Evolutionary conservation across 2,329 filamentous ascomycete genomes (phyloP), one percentile per base, ranked within the genome.

Genomic region (Fusarium sp.): DNA sequence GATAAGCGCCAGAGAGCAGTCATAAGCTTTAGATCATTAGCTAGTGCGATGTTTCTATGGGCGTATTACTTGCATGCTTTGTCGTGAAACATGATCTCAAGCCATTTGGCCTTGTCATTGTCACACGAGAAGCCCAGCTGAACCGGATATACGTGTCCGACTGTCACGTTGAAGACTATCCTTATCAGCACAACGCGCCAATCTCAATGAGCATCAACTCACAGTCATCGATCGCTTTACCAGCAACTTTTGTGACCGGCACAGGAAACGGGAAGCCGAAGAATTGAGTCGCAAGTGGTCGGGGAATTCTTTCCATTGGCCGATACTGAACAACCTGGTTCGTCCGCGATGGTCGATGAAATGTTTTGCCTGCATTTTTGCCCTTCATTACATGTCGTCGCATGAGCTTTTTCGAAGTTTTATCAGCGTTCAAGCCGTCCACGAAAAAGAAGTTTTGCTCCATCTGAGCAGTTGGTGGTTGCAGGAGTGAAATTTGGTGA

Each of bases 301-400:
- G 26, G 1, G 42, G 36, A 2, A 69, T 55, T 28, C 55, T 68
- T 13, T 69, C 54, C 53, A 61, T 26, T 8, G 28, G 20, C 7
- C n/a, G 64, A 22, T 22, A 28, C 8, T 35, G 56, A 17, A 44
- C n/a, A 8, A 39, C 26, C 5, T 69, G 66, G 1, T 15, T 42
- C 1, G 6, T 12, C 5, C 57, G 54, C 1, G 64, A 69, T 3
- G 48, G 48, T 15, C 66, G 66, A 7, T 63, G 47, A 3, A 69
- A 39, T 4, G 64, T 69, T 44, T 63, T 69, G 4, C 66, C 66
- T 30, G 36, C 48, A 69, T 69, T 69, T 36, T 69, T 69, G 0
- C 66, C 66, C 20, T 55, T 69, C 64, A 69, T 69, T 7, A 69
- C 66, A 69, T 69, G 66, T 2, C 48, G 47, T 4, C 64, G 66